phyloP scores from a whole-genome alignment of 345 rosid species.

The Gynandropsis gynandra region DNA sequence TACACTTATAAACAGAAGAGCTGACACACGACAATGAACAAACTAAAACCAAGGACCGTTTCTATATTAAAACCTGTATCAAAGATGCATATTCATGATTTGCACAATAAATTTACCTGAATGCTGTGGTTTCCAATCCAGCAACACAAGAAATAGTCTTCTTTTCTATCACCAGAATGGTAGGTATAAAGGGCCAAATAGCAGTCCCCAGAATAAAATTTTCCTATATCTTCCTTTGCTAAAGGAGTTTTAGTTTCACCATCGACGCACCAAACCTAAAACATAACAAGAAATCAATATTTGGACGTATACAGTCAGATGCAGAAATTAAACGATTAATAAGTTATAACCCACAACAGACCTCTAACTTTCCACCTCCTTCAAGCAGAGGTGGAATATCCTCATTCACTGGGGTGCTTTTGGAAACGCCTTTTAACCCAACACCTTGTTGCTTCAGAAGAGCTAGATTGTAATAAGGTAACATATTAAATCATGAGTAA shows the following conservation, averaged over 20 bases:
- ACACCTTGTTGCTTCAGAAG: slow-evolving; percentile 92
- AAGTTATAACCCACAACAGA: slow-evolving; percentile 24
- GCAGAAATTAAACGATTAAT: background rate
- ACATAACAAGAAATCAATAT: slow-evolving; percentile 9
- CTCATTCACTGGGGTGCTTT: slow-evolving; percentile 69
- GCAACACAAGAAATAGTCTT: slow-evolving; percentile 77
- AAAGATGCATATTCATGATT: slow-evolving; percentile 4
- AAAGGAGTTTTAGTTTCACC: slow-evolving; percentile 75
- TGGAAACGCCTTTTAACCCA: slow-evolving; percentile 76
- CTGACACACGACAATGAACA: too few relatives aligned
- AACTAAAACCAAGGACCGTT: slow-evolving; percentile 1
- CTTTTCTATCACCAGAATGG: slow-evolving; percentile 94
- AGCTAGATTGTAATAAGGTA: slow-evolving; percentile 42
- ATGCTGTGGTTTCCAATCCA: slow-evolving; percentile 89
- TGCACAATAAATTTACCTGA: slow-evolving; percentile 43
- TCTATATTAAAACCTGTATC: background rate
- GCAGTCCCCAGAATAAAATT: slow-evolving; percentile 94
- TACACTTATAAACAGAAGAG: background rate
- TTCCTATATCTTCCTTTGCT: slow-evolving; percentile 81
- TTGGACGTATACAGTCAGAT: slow-evolving; percentile 1
- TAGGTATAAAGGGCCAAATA: slow-evolving; percentile 82
- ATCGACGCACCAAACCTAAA: slow-evolving; percentile 81
- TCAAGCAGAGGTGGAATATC: slow-evolving; percentile 96
- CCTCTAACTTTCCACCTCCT: slow-evolving; percentile 97
- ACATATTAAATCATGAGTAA: slow-evolving; percentile 11